Evolutionary conservation across 2,329 filamentous ascomycete genomes (phyloP).

Genomic region (Fusarium sp.): DNA sequence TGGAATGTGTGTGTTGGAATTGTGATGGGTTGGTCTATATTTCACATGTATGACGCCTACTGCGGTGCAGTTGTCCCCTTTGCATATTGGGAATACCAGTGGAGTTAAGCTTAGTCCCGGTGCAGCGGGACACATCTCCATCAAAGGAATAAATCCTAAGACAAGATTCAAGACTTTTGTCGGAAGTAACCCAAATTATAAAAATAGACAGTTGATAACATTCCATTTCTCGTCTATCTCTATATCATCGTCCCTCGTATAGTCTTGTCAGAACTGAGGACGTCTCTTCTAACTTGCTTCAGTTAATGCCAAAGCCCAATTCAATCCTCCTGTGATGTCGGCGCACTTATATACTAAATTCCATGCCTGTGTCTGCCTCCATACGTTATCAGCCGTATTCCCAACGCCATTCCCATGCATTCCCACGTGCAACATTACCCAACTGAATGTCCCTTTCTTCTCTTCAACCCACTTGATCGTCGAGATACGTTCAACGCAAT

Average conservation of each 20-base stretch:
- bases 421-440: conserved; percentile 43
- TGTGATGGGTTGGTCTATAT: conserved; percentile 18
- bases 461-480: conserved; percentile 22
- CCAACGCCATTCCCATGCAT: conserved; percentile 48
- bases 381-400: conserved; percentile 41
- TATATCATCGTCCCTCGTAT: conserved; percentile 41
- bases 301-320: conserved; percentile 25
- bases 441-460: conserved; percentile 39
- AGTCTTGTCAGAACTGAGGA: conserved; percentile 26
- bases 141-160: not conserved
- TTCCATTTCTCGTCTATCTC: conserved; percentile 44
- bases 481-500: conserved; percentile 29
- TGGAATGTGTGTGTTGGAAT: conserved; percentile 9
- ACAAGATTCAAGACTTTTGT: not conserved
- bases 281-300: conserved; percentile 13
- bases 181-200: not conserved
- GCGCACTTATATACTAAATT: conserved; percentile 30
- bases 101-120: not conserved
- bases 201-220: conserved; percentile 17
- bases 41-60: conserved; percentile 33
- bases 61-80: not conserved
- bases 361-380: conserved; percentile 26
- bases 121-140: not conserved
- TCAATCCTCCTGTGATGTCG: conserved; percentile 9
- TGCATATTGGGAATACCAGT: not conserved